Evolutionary conservation across 169 alveolate genomes (phyloP), one percentile per base, ranked within the genome.

Genomic region (Sarcocystis neurona): DNA sequence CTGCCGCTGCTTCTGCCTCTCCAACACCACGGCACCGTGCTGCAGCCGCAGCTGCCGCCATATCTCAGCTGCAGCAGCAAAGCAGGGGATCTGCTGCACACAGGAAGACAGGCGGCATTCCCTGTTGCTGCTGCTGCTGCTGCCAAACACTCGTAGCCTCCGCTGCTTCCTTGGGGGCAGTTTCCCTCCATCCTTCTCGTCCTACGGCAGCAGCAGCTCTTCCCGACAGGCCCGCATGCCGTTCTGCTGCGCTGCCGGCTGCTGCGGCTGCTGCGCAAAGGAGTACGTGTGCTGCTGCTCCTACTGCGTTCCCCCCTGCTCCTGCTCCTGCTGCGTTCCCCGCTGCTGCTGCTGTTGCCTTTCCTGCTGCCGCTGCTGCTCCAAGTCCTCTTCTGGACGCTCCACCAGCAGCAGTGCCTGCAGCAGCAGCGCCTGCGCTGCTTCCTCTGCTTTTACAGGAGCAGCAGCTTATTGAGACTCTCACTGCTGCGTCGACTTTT

Each of bases 401-500:
- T 30, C 82, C 82, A 1, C 4, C 56, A 5, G 53, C 82, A 39
- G n/a, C n/a, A n/a, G n/a, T n/a, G n/a, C n/a, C n/a, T n/a, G n/a
- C n/a, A n/a, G n/a, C n/a, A n/a, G n/a, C n/a, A n/a, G n/a, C n/a
- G n/a, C n/a, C n/a, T n/a, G n/a, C n/a, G n/a, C n/a, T n/a, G n/a
- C n/a, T n/a, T n/a, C 82, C 82, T 4, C 56, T 43, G 5, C 82
- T 72, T 18, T 37, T 34, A 5, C 82, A 72, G 82, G 37, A 72
- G 82, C 82, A 72, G 34, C 15, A 43, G 53, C 58, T 2, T 1
- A 34, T 72, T 30, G 82, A 72, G 23, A 2, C 41, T 2, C 82
- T 72, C 34, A 56, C 41, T 53, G 15, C 47, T 39, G 56, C 50
- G 48, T 72, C 82, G 34, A 3, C 82, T 32, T 72, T 72, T 18